Evolutionary conservation across 495 filamentous ascomycete genomes (phyloP), one percentile per base, ranked within the genome.

Genomic region (Thozetella sp.): DNA sequence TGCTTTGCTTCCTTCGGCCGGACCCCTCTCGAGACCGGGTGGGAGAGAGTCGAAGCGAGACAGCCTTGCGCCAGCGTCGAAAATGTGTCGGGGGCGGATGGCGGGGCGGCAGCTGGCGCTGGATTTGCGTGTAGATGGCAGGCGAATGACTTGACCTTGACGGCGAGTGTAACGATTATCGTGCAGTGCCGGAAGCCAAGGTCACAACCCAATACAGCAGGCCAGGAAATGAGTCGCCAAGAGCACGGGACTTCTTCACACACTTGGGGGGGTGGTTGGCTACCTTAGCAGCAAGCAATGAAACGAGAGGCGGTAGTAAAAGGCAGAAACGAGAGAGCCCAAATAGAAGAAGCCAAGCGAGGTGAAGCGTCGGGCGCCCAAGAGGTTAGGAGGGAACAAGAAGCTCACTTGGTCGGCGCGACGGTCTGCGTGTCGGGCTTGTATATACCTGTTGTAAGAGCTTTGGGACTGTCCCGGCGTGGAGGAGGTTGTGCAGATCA

Each of bases 291-390:
- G 51, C 17, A n/a, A 45, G 54, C 22, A 48, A 48, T 3, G 22
- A 56, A 56, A 56, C 54, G 54, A 56, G 54, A 56, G 54, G 54
- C 54, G 46, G 37, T 22, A 37, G 34, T 25, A 56, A 25, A 37
- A 56, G 54, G 46, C 37, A 17, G 54, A 25, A 27, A 26, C 43
- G 43, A 48, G 43, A 48, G 43, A 48, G 43, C 43, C 43, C 43
- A 20, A n/a, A 48, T 10, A 48, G 11, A 48, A 48, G 43, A 48
- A 48, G 43, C 11, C n/a, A 48, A 48, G 43, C 43, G n/a, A 48
- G n/a, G 9, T 48, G 43, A 48, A 11, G 11, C 10, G 43, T 48
- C 43, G 4, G 43, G n/a, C 43, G 43, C 43, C 43, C 10, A 48
- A n/a, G 6, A 13, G 6, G n/a, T 15, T 48, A 20, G 43, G n/a